Conservation (phyloP, 352 stramenopile genomes). For the Phytopythium montanum region DNA sequence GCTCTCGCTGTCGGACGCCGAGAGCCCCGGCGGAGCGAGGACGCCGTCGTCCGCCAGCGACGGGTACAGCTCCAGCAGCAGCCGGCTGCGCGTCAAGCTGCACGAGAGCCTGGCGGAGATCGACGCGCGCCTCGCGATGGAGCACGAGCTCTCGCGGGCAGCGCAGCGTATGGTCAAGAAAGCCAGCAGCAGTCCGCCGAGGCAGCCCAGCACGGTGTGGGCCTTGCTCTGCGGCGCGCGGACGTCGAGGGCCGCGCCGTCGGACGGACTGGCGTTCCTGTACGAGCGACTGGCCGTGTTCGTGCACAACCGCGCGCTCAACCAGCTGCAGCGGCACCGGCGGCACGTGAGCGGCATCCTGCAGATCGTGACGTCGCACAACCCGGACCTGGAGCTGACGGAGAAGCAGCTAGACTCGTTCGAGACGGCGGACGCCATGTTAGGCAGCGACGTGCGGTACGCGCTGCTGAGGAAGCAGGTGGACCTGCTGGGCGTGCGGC, state of each 20-base stretch:
- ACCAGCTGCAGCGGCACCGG: slow-evolving; percentile 77
- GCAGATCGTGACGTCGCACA: slow-evolving; percentile 78
- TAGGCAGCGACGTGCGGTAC: slow-evolving; percentile 78
- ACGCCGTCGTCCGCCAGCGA: slow-evolving; percentile 2
- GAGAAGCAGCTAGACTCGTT: slow-evolving; percentile 83
- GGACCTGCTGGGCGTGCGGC: slow-evolving; percentile 37
- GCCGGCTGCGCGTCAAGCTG: slow-evolving; percentile 60
- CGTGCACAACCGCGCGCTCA: slow-evolving; percentile 64
- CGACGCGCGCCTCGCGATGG: slow-evolving; percentile 42
- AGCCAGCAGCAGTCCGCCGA: slow-evolving; percentile 12
- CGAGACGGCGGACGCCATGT: slow-evolving; percentile 58
- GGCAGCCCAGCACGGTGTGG: slow-evolving; percentile 48
- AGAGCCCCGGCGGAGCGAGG: slow-evolving; percentile 15
- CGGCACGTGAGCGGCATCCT: slow-evolving; percentile 73
- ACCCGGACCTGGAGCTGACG: slow-evolving; percentile 73
- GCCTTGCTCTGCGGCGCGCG: slow-evolving; percentile 54
- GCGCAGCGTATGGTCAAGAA: slow-evolving; percentile 31
- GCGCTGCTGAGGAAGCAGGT: slow-evolving; percentile 58
- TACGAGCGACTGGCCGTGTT: slow-evolving; percentile 50
- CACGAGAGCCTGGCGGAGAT: slow-evolving; percentile 53
- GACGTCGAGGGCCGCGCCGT: slow-evolving; percentile 22
- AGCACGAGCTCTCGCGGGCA: slow-evolving; percentile 35
- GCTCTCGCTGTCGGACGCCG: slow-evolving; percentile 20
- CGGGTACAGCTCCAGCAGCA: slow-evolving; percentile 13
- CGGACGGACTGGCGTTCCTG: slow-evolving; percentile 55